phyloP scores from a whole-genome alignment of 768 basidiomycete species.

The Mycena kentingensis region DNA sequence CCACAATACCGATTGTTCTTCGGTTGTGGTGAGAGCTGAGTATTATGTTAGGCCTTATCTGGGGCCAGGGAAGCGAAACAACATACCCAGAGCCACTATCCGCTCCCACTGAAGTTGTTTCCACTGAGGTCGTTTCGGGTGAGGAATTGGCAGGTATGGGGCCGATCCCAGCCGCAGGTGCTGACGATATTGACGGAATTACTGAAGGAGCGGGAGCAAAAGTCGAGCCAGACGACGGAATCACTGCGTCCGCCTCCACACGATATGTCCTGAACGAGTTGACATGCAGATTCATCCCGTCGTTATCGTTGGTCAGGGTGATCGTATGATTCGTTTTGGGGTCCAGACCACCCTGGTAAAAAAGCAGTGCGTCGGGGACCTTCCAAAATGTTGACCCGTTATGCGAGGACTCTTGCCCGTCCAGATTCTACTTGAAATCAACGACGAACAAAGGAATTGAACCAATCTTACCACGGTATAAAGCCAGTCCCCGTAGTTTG shows the following conservation, averaged over 20 bases:
- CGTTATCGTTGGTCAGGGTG: neutral
- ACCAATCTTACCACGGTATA: neutral
- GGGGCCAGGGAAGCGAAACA: too few species aligned
- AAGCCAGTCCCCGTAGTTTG: neutral
- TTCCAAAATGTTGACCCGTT: neutral
- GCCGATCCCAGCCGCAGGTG: too few species aligned
- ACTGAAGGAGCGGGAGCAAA: too few species aligned
- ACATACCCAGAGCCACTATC: too few species aligned
- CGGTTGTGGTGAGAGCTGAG: too few species aligned
- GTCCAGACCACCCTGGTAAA: neutral
- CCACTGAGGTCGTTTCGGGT: too few species aligned
- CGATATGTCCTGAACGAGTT: slow-evolving; percentile 24
- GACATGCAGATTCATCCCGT: neutral
- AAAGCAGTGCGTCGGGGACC: slow-evolving; percentile 3
- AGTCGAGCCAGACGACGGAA: too few species aligned
- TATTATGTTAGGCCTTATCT: too few species aligned
- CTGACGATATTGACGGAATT: too few species aligned
- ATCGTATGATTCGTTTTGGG: neutral
- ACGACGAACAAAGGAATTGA: neutral
- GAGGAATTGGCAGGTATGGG: too few species aligned
- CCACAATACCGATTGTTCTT: too few species aligned
- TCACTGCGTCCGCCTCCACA: slow-evolving; percentile 18
- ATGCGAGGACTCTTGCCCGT: neutral
- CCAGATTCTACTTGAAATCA: neutral
- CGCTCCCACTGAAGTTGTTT: too few species aligned